These are phyloP conservation scores for Syncephalis plumigaleata DNA, from an alignment of 371 early-diverging fungal genomes.

Conservation along the genomic window DNA sequence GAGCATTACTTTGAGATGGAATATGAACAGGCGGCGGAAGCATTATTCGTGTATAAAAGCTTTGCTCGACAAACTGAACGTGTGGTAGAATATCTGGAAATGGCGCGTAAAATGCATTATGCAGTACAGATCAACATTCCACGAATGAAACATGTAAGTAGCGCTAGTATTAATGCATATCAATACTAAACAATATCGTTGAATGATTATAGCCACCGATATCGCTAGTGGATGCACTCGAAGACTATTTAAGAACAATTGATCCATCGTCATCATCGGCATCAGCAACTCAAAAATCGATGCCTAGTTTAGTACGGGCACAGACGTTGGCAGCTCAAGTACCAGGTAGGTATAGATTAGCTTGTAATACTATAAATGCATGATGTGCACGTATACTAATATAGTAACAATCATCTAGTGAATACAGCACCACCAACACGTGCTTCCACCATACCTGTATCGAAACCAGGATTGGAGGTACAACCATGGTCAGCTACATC, in stretches of 20 bases:
- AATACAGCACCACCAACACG: not conserved
- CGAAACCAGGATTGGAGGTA: conserved; percentile 7
- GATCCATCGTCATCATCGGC: conserved; percentile 18
- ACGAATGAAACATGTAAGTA: conserved; percentile 54
- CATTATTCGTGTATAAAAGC: conserved; percentile 72
- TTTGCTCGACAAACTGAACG: conserved; percentile 75
- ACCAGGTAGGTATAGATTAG: too few species aligned
- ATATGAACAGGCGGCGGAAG: conserved; percentile 55
- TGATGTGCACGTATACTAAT: too few species aligned
- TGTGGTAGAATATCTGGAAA: conserved; percentile 57
- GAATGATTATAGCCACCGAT: conserved; percentile 44
- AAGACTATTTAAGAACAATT: conserved; percentile 63
- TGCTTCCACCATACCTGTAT: conserved; percentile 2
- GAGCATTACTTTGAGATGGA: conserved; percentile 81
- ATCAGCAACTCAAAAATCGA: conserved; percentile 21
- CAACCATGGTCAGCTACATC: conserved; percentile 1
- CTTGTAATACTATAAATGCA: too few species aligned
- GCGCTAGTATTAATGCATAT: conserved; percentile 1
- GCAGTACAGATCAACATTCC: conserved; percentile 67
- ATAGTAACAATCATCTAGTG: too few species aligned
- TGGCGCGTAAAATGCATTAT: conserved; percentile 46
- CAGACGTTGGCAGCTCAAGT: too few species aligned
- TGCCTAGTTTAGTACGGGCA: conserved; percentile 3
- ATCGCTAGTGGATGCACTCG: conserved; percentile 66
- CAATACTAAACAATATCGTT: not conserved